A percentile compares a stretch with the other conserved stretches of the same genome.
Conservation (phyloP, 352 stramenopile species). For the Peronospora belbahrii region DNA sequence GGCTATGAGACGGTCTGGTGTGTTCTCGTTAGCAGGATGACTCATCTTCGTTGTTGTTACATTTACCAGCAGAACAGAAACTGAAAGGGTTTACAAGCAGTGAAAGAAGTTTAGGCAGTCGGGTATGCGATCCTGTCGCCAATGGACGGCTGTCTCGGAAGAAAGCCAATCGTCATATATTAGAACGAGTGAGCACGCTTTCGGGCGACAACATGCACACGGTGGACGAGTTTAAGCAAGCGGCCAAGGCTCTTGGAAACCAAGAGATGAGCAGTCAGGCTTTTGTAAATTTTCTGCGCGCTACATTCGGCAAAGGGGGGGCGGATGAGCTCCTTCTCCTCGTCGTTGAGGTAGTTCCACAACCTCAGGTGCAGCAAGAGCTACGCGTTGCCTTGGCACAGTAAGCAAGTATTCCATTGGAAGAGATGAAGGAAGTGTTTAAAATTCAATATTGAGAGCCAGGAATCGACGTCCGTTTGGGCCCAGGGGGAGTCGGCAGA, state of each 20-base stretch:
- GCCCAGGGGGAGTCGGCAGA: too few relatives aligned
- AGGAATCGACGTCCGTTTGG: background rate
- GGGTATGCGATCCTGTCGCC: constrained; percentile 16
- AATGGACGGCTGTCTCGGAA: constrained; percentile 34
- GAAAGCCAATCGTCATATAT: constrained; percentile 58
- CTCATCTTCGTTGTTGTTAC: constrained; percentile 11
- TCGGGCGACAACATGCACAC: constrained; percentile 37
- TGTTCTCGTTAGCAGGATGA: background rate
- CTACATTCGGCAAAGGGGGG: constrained; percentile 48
- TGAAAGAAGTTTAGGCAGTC: constrained; percentile 13
- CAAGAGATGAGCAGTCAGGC: constrained; percentile 57
- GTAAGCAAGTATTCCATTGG: constrained; percentile 12
- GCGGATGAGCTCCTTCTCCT: constrained; percentile 54
- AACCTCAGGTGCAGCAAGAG: constrained; percentile 50
- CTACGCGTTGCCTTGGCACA: constrained; percentile 39
- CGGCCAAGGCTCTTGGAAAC: constrained; percentile 59
- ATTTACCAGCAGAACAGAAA: constrained; percentile 27
- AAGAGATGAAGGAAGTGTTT: background rate
- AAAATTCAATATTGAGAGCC: background rate
- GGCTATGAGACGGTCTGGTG: background rate
- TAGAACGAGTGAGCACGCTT: constrained; percentile 53
- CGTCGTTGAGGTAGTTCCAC: constrained; percentile 54
- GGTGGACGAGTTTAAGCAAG: constrained; percentile 56
- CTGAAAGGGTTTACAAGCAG: constrained; percentile 25
- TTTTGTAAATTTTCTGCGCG: constrained; percentile 52